Percentiles rank a stretch among this genome's conserved stretches.
These are phyloP conservation scores for Cercospora sojina DNA, from an alignment of 2,329 filamentous ascomycete genomes.

Conservation along the genomic window DNA sequence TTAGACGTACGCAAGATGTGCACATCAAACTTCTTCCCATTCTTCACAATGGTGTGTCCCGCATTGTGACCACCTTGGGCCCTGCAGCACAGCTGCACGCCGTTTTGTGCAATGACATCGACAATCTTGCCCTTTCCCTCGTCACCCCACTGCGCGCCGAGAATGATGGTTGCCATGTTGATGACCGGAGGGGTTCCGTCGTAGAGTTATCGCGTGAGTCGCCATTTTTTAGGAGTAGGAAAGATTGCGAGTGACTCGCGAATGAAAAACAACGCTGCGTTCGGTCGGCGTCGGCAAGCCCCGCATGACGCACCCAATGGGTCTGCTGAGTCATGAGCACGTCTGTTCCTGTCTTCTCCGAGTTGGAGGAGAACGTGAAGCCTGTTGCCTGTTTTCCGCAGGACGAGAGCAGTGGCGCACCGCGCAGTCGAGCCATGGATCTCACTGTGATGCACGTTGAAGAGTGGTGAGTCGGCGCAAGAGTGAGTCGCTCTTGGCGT, in stretches of 20 bases:
- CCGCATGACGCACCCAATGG: conserved; percentile 6
- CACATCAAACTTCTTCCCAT: conserved; percentile 51
- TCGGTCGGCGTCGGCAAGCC: conserved; percentile 1
- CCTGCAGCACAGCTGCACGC: conserved; percentile 57
- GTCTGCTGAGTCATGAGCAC: background rate
- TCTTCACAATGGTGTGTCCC: conserved; percentile 48
- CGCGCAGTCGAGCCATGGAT: too few relatives aligned
- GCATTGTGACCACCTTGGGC: conserved; percentile 63
- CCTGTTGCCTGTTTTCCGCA: background rate
- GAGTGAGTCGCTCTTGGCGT: background rate
- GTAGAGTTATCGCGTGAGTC: conserved; percentile 16
- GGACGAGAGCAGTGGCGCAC: too few relatives aligned
- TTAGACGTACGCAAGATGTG: conserved; percentile 55
- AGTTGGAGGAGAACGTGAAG: background rate
- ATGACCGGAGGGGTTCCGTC: background rate
- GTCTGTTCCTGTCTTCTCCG: background rate
- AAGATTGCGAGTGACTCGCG: conserved; percentile 4
- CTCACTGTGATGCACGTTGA: too few relatives aligned
- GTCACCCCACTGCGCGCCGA: conserved; percentile 62
- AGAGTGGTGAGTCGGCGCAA: background rate
- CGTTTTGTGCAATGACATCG: conserved; percentile 44
- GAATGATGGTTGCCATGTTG: conserved; percentile 54
- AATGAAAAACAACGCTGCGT: conserved; percentile 8
- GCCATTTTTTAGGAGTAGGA: conserved; percentile 28
- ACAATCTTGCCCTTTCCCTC: conserved; percentile 62